These are phyloP conservation scores for Nidula microcarpa DNA, from an alignment of 768 basidiomycete genomes.

Conservation along the genomic window DNA sequence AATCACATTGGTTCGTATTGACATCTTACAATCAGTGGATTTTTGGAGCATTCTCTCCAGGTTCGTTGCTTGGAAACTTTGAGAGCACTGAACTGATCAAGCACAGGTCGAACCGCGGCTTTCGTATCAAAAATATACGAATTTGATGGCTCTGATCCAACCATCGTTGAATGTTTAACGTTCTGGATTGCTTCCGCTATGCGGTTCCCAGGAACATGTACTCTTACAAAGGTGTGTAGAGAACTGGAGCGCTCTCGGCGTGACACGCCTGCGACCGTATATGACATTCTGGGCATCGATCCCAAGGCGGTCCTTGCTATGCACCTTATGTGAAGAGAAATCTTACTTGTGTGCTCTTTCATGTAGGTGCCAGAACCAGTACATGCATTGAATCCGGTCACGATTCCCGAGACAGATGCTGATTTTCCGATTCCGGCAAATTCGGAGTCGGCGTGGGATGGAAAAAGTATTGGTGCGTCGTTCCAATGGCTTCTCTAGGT, in stretches of 20 bases:
- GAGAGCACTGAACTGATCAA: neutral
- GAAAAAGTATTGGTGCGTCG: slow-evolving; percentile 32
- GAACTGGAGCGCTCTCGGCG: neutral
- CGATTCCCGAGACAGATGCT: neutral
- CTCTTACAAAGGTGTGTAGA: slow-evolving; percentile 37
- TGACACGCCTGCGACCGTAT: neutral
- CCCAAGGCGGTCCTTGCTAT: neutral
- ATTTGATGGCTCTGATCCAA: slow-evolving; percentile 36
- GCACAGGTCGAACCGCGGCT: slow-evolving; percentile 48
- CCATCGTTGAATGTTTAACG: slow-evolving; percentile 45
- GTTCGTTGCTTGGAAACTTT: slow-evolving; percentile 21
- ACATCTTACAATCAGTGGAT: slow-evolving; percentile 61
- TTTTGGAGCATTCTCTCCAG: slow-evolving; percentile 58
- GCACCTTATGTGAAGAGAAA: neutral
- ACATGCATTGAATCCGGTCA: neutral
- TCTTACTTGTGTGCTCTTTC: neutral
- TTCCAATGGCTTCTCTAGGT: neutral
- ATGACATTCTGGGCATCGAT: neutral
- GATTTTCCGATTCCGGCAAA: slow-evolving; percentile 20
- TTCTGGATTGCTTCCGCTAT: slow-evolving; percentile 59
- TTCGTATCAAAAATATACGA: slow-evolving; percentile 46
- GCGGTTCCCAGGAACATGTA: slow-evolving; percentile 27
- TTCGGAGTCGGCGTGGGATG: slow-evolving; percentile 43
- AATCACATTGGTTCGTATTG: slow-evolving; percentile 53
- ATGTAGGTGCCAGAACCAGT: neutral